A percentile compares a stretch with the other conserved stretches of the same genome.
Evolutionary conservation across 768 basidiomycete species (phyloP).

Genomic region (Paxillus involutus): DNA sequence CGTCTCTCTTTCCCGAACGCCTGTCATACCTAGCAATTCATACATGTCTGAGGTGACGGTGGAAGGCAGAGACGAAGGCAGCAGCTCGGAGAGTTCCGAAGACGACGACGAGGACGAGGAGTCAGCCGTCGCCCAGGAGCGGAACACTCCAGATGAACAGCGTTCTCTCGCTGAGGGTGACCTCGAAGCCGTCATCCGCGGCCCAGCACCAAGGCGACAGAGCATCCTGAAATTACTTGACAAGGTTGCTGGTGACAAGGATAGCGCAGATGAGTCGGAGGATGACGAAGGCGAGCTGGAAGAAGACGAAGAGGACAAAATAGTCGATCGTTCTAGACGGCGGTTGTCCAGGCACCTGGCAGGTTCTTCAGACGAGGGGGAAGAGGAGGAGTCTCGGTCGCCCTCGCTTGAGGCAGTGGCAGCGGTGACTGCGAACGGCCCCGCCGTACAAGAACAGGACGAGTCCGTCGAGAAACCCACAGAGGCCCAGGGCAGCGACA

Average conservation of each 20-base stretch:
- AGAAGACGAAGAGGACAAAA: constrained; percentile 37
- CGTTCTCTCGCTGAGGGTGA: constrained; percentile 18
- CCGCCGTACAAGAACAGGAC: constrained; percentile 24
- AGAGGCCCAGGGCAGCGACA: background rate
- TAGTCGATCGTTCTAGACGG: constrained; percentile 32
- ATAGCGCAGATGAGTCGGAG: constrained; percentile 37
- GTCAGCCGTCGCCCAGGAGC: background rate
- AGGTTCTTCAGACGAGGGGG: constrained; percentile 35
- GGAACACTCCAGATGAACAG: background rate
- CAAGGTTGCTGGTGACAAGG: constrained; percentile 27
- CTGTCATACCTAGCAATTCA: constrained; percentile 31
- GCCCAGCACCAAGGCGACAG: constrained; percentile 30
- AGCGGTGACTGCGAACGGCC: constrained; percentile 36
- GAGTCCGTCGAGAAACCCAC: background rate
- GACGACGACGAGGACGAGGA: constrained; percentile 19
- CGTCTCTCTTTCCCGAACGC: constrained; percentile 9
- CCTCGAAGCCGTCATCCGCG: constrained; percentile 43
- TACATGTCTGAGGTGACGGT: constrained; percentile 36
- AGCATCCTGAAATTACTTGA: constrained; percentile 28
- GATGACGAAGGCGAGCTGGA: constrained; percentile 43
- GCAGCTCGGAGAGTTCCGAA: constrained; percentile 36
- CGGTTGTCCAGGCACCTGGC: constrained; percentile 32
- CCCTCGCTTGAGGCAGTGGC: constrained; percentile 8
- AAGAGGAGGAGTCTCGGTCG: constrained; percentile 26
- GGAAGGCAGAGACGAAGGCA: constrained; percentile 39